Evolutionary conservation across 1,284 basidiomycete species (phyloP), one percentile per base, ranked within the genome.

Genomic region (Ceratobasidium sp.): DNA sequence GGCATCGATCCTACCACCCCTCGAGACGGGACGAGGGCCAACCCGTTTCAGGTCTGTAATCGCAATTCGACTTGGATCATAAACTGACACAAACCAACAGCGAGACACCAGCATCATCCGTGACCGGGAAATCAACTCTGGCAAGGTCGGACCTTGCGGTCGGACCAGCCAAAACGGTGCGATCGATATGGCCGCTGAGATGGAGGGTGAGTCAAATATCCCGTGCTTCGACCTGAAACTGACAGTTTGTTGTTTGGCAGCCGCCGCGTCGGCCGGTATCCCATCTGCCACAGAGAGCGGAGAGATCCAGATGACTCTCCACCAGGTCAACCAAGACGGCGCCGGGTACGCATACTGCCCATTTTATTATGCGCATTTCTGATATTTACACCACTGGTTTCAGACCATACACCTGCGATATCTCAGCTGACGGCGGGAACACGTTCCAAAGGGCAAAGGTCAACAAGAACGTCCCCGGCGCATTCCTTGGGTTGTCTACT

Each of bases 1-100:
- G 82, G 82, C 30, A 78, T 83, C 41, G 78, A 79, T 67, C 78
- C 81, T n/a, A 77, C 75, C 52, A 83, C 82, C 46, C 82, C 82
- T 30, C 82, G 82, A n/a, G 78, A 81, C 70, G 82, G 82, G 10
- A 74, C 77, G 3, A 50, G 55, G 8, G 74, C 79, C 6, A 79
- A 73, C 12, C 82, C 82, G 4, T 83, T 82, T 79, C 75, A 77
- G 75, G 75, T 77, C 41, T 30, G 62, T 68, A 20, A 7, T 80
- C 33, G 81, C n/a, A 12, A 12, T 41, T 23, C 76, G 79, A 59
- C 30, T 33, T 16, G 16, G 6, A 6, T 12, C 27, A n/a, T 4
- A 62, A 14, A 54, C 27, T 18, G 1, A 23, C 12, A 1, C 23
- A 5, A 27, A 6, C 35, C 35, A 48, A 48, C 78, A 82, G 79